Evolutionary conservation across 2,329 filamentous ascomycete species (phyloP).

Genomic region (Setomelanomma holmii): DNA sequence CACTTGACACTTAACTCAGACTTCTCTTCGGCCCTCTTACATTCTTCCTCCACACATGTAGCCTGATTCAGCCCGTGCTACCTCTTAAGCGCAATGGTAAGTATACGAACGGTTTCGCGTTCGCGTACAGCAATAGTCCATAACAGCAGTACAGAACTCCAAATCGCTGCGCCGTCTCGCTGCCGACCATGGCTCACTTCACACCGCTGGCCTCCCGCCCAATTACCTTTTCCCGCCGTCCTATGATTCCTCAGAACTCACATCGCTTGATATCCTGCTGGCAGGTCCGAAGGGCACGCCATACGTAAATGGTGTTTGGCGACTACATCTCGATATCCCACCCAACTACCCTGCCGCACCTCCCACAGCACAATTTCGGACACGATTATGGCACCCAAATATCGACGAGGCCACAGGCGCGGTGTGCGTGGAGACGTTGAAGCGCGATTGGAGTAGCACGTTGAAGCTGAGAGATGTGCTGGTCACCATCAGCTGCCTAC

Average conservation of each 20-base stretch:
- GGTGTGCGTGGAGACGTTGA: slow-evolving; percentile 70
- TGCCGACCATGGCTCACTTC: slow-evolving; percentile 65
- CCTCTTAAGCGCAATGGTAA: neutral
- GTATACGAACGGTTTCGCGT: slow-evolving; percentile 1
- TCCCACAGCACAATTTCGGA: slow-evolving; percentile 66
- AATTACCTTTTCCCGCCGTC: slow-evolving; percentile 65
- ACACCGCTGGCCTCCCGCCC: slow-evolving; percentile 63
- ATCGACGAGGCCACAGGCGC: slow-evolving; percentile 68
- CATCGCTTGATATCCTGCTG: slow-evolving; percentile 64
- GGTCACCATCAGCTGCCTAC: slow-evolving; percentile 65
- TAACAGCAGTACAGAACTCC: slow-evolving; percentile 49
- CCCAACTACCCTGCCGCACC: slow-evolving; percentile 61
- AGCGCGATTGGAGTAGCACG: slow-evolving; percentile 66
- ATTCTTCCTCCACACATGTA: neutral
- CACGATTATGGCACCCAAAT: slow-evolving; percentile 70
- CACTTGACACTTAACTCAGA: neutral
- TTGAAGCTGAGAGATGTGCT: slow-evolving; percentile 67
- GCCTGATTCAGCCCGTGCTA: neutral
- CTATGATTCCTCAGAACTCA: slow-evolving; percentile 60
- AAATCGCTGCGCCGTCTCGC: slow-evolving; percentile 64
- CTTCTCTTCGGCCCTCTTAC: neutral
- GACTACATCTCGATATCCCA: slow-evolving; percentile 66
- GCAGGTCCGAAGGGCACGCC: slow-evolving; percentile 67
- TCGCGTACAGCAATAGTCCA: neutral
- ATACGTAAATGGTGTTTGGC: slow-evolving; percentile 66